Conservation (phyloP, 306 rosid species). For the Oemleria cerasiformis region DNA sequence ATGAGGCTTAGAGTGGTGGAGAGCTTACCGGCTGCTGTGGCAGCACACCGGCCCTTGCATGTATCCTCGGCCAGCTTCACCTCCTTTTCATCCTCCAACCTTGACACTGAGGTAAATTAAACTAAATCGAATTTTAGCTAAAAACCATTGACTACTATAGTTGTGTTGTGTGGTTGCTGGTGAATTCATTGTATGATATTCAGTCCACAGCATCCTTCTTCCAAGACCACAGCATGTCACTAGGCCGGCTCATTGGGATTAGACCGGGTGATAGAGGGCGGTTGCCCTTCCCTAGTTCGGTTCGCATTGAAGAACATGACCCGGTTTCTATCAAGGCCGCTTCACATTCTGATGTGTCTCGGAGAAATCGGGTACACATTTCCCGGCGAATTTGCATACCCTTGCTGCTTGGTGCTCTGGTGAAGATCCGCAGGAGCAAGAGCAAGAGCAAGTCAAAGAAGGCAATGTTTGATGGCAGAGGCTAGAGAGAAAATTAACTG, state of each 20-base stretch:
- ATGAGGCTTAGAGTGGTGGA: constrained; percentile 50
- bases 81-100: constrained; percentile 77
- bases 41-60: constrained; percentile 31
- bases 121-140: too few species aligned
- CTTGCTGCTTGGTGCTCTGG: constrained; percentile 35
- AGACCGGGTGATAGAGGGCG: constrained; percentile 44
- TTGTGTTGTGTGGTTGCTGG: not conserved
- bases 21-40: constrained; percentile 35
- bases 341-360: constrained; percentile 30
- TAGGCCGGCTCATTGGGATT: constrained; percentile 68
- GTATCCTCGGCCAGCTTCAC: constrained; percentile 65
- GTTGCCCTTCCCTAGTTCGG: constrained; percentile 38
- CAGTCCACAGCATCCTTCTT: constrained; percentile 82
- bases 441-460: constrained; percentile 46
- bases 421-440: constrained; percentile 40
- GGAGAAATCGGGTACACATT: constrained; percentile 29
- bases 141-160: too few species aligned
- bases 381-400: constrained; percentile 53
- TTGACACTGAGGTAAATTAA: constrained; percentile 69
- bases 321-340: constrained; percentile 6
- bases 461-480: constrained; percentile 18
- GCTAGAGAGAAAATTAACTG: not conserved
- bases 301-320: constrained; percentile 35
- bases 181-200: not conserved
- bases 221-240: constrained; percentile 66